phyloP scores from a whole-genome alignment of 768 basidiomycete species.

The Suillus discolor region DNA sequence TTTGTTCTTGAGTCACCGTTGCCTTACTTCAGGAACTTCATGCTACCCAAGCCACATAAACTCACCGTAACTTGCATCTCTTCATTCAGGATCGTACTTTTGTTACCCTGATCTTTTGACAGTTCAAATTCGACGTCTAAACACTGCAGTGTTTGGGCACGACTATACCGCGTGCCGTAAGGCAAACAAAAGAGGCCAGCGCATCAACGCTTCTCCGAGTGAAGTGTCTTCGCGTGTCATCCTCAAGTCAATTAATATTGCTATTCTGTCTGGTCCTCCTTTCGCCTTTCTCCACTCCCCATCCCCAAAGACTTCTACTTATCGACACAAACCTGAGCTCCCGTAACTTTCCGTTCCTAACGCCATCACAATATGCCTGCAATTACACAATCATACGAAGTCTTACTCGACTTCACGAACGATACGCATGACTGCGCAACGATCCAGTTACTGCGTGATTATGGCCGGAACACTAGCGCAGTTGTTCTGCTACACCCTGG shows the following conservation, averaged over 20 bases:
- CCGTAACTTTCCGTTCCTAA: constrained; percentile 31
- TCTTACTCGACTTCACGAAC: constrained; percentile 70
- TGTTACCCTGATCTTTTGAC: constrained; percentile 24
- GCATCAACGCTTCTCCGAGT: constrained; percentile 20
- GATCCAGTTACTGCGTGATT: constrained; percentile 65
- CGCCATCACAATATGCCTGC: constrained; percentile 52
- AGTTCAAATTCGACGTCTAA: constrained; percentile 6
- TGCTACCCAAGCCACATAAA: constrained; percentile 14
- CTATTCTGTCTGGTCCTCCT: constrained; percentile 12
- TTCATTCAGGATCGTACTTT: constrained; percentile 11
- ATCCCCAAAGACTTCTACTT: constrained; percentile 11
- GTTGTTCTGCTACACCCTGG: constrained; percentile 61
- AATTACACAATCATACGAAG: constrained; percentile 59
- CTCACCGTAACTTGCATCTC: constrained; percentile 9
- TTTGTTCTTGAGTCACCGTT: constrained; percentile 18
- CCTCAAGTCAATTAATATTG: constrained; percentile 14
- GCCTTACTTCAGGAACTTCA: constrained; percentile 12
- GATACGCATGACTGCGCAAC: constrained; percentile 67
- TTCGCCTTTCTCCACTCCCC: constrained; percentile 17
- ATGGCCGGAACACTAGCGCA: constrained; percentile 55
- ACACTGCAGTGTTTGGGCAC: constrained; percentile 16
- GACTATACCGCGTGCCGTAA: constrained; percentile 33
- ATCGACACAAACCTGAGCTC: constrained; percentile 26
- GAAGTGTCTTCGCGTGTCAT: constrained; percentile 23
- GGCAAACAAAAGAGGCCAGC: constrained; percentile 33